Conservation (phyloP, 2,329 filamentous ascomycete species). For the Fusarium heterosporum region DNA sequence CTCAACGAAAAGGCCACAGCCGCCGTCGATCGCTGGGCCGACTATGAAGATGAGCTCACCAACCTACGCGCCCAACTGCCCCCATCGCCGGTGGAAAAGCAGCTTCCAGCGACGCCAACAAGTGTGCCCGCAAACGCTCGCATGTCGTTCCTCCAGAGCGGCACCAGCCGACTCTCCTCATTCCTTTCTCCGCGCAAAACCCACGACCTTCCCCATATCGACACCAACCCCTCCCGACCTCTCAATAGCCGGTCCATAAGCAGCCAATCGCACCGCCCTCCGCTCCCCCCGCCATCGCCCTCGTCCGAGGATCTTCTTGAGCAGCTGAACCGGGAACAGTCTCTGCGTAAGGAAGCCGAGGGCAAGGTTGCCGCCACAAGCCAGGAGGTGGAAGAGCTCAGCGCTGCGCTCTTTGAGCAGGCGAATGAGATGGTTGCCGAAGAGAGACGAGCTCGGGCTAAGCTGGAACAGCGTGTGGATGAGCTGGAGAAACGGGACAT, state of each 20-base stretch:
- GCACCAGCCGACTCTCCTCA: conserved; percentile 59
- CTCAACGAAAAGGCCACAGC: conserved; percentile 78
- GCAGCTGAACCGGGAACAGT: conserved; percentile 74
- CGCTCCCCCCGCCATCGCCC: conserved; percentile 36
- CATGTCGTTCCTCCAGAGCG: conserved; percentile 60
- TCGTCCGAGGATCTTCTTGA: conserved; percentile 67
- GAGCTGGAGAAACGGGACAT: conserved; percentile 76
- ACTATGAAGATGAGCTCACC: conserved; percentile 83
- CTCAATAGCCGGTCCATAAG: conserved; percentile 33
- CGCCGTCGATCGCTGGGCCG: conserved; percentile 73
- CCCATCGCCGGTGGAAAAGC: conserved; percentile 34
- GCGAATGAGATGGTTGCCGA: conserved; percentile 89
- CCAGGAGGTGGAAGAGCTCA: conserved; percentile 82
- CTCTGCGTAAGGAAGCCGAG: conserved; percentile 76
- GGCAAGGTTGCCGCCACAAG: conserved; percentile 72
- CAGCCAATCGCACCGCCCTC: conserved; percentile 30
- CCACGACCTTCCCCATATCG: conserved; percentile 47
- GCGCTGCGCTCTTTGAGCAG: conserved; percentile 79
- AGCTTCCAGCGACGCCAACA: conserved; percentile 44
- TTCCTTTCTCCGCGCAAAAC: conserved; percentile 62
- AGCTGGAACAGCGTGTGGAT: conserved; percentile 76
- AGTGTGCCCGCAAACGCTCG: conserved; percentile 47
- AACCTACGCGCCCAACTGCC: conserved; percentile 62
- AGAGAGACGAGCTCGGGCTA: conserved; percentile 77
- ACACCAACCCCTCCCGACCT: conserved; percentile 34